A percentile compares a stretch with the other conserved stretches of the same genome.
Conservation (phyloP, 768 basidiomycete species). For the Naganishia antarctica region DNA sequence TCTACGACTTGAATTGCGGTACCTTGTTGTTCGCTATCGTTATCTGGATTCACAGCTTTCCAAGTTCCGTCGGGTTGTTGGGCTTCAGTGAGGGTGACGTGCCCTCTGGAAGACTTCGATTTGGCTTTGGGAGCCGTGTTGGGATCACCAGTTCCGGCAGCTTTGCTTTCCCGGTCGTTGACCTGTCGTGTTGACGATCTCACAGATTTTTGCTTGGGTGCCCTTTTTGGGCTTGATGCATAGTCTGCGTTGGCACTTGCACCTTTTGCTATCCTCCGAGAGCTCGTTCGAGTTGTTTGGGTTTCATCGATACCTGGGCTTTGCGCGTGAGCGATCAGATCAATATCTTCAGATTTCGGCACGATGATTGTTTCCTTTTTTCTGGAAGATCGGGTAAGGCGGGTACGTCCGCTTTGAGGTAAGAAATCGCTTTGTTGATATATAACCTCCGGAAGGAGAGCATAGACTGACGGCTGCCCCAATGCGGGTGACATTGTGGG, state of each 20-base stretch:
- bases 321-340: neutral
- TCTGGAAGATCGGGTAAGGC: neutral
- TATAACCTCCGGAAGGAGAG: neutral
- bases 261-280: too few species aligned
- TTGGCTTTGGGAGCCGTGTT: too few species aligned
- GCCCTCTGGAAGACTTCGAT: too few species aligned
- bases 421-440: neutral
- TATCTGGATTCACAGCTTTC: neutral
- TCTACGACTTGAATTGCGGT: neutral
- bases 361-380: neutral
- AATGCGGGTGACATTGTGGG: neutral
- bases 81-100: too few species aligned
- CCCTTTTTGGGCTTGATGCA: too few species aligned
- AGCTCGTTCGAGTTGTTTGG: too few species aligned
- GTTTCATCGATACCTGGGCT: neutral
- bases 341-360: neutral
- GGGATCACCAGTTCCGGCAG: too few species aligned
- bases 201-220: too few species aligned
- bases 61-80: neutral
- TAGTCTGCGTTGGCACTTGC: too few species aligned
- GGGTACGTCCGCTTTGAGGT: neutral
- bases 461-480: neutral
- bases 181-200: too few species aligned
- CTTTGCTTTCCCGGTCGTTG: too few species aligned
- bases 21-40: neutral